phyloP scores from a whole-genome alignment of 148 eudicot species.

The Nepenthes mirabilis region DNA sequence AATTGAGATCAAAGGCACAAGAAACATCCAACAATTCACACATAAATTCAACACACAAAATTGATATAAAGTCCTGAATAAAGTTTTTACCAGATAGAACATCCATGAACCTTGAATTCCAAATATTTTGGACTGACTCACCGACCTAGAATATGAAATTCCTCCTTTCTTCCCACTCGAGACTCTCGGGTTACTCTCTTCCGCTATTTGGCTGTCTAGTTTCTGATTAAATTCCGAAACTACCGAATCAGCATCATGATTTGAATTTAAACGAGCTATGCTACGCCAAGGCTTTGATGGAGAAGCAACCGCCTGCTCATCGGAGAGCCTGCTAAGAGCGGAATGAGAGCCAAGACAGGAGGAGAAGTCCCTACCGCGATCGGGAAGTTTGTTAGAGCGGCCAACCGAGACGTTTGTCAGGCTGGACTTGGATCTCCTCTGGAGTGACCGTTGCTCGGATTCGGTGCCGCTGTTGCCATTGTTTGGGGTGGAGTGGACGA shows the following conservation, averaged over 20 bases:
- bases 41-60: background rate
- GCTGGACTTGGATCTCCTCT: constrained; percentile 29
- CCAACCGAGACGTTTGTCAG: constrained; percentile 12
- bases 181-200: too few relatives aligned
- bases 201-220: too few relatives aligned
- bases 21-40: background rate
- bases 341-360: constrained; percentile 5
- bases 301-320: too few relatives aligned
- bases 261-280: too few relatives aligned
- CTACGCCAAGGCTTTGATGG: too few relatives aligned
- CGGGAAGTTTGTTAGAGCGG: constrained; percentile 29
- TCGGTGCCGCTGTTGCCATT: constrained; percentile 1
- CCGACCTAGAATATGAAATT: background rate
- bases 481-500: too few relatives aligned
- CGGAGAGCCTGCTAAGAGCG: background rate
- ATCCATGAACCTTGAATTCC: constrained; percentile 13
- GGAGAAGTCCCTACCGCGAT: constrained; percentile 26
- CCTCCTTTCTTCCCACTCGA: background rate
- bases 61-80: too few relatives aligned
- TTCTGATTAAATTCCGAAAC: too few relatives aligned
- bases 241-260: too few relatives aligned
- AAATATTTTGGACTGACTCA: constrained; percentile 6
- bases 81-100: constrained; percentile 24
- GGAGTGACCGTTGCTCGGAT: constrained; percentile 21
- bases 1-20: background rate